Percentiles rank a stretch among this genome's conserved stretches.
Evolutionary conservation across 2,329 filamentous ascomycete genomes (phyloP).

Genomic region (Fusarium virguliforme): DNA sequence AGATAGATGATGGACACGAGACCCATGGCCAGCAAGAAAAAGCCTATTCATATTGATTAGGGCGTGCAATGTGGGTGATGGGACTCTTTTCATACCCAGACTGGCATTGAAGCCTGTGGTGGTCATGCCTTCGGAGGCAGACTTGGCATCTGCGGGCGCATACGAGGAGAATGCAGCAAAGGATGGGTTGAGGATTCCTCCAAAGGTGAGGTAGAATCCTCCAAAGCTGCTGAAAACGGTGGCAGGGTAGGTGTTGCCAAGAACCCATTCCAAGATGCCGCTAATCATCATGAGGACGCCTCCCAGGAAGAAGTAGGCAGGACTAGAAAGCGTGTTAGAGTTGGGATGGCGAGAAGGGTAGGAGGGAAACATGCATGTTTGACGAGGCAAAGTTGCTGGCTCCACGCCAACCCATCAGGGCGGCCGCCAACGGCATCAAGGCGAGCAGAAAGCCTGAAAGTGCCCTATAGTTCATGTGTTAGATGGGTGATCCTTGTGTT

Average conservation of each 20-base stretch:
- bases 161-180: slow-evolving; percentile 66
- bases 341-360: neutral
- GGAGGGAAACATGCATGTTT: slow-evolving; percentile 59
- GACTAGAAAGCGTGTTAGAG: slow-evolving; percentile 52
- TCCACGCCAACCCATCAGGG: slow-evolving; percentile 69
- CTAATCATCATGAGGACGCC: slow-evolving; percentile 67
- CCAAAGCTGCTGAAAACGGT: slow-evolving; percentile 71
- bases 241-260: slow-evolving; percentile 72
- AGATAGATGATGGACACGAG: slow-evolving; percentile 76
- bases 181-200: slow-evolving; percentile 66
- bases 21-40: slow-evolving; percentile 76
- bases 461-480: slow-evolving; percentile 54
- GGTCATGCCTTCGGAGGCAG: slow-evolving; percentile 59
- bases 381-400: slow-evolving; percentile 63
- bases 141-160: slow-evolving; percentile 52
- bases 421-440: slow-evolving; percentile 63
- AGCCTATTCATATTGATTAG: slow-evolving; percentile 55
- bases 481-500: neutral
- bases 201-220: slow-evolving; percentile 70
- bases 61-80: no score
- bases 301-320: slow-evolving; percentile 66
- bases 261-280: slow-evolving; percentile 68
- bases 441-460: slow-evolving; percentile 66
- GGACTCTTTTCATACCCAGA: slow-evolving; percentile 60
- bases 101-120: slow-evolving; percentile 67